Evolutionary conservation across 2,329 filamentous ascomycete genomes (phyloP), one percentile per base, ranked within the genome.

Genomic region (Rasamsonia emersonii): DNA sequence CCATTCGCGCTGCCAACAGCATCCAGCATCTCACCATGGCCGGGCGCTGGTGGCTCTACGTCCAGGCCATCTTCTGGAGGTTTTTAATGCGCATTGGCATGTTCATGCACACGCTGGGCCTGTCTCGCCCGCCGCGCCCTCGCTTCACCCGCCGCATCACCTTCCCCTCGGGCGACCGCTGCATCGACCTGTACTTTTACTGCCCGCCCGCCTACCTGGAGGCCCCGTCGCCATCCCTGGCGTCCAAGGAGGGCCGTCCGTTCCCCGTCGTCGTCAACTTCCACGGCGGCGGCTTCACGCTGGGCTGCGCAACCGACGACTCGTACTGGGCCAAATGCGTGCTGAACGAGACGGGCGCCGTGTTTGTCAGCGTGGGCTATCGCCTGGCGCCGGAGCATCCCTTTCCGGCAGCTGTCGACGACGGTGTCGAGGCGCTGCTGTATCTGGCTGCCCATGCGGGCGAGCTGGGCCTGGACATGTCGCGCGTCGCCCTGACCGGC

Each of bases 31-130:
- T 18, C 26, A 10, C 39, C 29, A 49, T 60, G 30, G 51, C 56
- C 5, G 62, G 67, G 4, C 68, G 78, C 58, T 74, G 71, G 65
- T 68, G 75, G 47, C 68, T 84, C 8, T 69, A 71, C 34, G 44
- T 78, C 32, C 71, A 81, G 51, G 79, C 80, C 28, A 59, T 67
- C 17, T 70, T 78, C 51, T 82, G 78, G 77, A 70, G 81, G 32
- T 67, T 71, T 35, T 63, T 83, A 24, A 82, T 82, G 71, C 67
- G 66, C 36, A 68, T 82, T 35, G 79, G 78, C 48, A 82, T 83
- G 77, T 64, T 71, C 38, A 60, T 84, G 23, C 79, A 85, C 51
- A 71, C 68, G 33, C 58, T 78, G 37, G 71, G 77, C 1, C 59
- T 67, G 24, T 77, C 78, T 5, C 65, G 70, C 30, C 75, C 79